Evolutionary conservation across 495 filamentous ascomycete species (phyloP).

Genomic region (Xylona heveae): DNA sequence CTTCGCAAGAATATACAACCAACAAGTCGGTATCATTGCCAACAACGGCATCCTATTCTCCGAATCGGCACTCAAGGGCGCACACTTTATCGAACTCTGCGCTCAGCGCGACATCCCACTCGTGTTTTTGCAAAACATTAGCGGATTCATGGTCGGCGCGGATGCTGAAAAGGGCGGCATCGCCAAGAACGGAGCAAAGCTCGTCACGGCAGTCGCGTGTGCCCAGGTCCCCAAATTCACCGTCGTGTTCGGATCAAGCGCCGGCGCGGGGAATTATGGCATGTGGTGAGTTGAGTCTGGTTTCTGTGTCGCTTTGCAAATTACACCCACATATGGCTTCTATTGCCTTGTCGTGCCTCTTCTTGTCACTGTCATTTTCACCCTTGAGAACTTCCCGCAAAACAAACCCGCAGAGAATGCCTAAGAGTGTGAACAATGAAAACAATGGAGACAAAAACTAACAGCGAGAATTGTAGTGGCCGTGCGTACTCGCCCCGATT

Average conservation of each 20-base stretch:
- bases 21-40: constrained; percentile 81
- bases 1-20: constrained; percentile 77
- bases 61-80: constrained; percentile 73
- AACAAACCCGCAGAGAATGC: too few relatives aligned
- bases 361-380: too few relatives aligned
- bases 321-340: too few relatives aligned
- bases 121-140: constrained; percentile 91
- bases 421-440: too few relatives aligned
- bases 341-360: too few relatives aligned
- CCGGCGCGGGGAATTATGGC: constrained; percentile 60
- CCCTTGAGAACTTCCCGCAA: too few relatives aligned
- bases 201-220: constrained; percentile 89
- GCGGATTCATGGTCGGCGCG: constrained; percentile 90
- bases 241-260: constrained; percentile 72
- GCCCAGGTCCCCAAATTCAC: constrained; percentile 95
- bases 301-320: too few relatives aligned
- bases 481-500: constrained; percentile 80
- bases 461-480: too few relatives aligned
- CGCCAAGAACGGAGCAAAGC: constrained; percentile 93
- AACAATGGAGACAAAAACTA: too few relatives aligned
- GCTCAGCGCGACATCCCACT: constrained; percentile 73
- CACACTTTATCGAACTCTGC: constrained; percentile 97
- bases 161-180: constrained; percentile 90
- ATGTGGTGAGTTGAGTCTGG: constrained; percentile 38
- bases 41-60: constrained; percentile 98